Base-by-base conservation (phyloP, 768 basidiomycete genomes). In the Lanmaoa rubissima region DNA sequence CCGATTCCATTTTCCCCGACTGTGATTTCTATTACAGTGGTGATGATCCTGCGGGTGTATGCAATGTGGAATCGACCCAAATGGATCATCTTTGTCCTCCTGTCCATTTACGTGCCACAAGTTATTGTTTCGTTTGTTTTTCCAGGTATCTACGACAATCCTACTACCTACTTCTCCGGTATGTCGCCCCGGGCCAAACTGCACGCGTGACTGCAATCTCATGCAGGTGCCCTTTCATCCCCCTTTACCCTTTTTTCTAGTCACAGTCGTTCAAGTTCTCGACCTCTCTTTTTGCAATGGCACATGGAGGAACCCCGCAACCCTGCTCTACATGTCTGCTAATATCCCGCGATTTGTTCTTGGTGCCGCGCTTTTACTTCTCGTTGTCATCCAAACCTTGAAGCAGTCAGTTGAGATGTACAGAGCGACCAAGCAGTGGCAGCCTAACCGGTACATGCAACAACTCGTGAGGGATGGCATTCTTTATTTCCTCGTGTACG, bases 1-100 rank as follows among this genome's bases (percentile, higher is more conserved):
- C 8, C 24, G 8, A 10, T 36, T n/a, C 4, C 5, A 35, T 4
- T 9, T 36, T 19, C 12, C 7, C 17, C 12, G 28, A 21, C n/a
- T 12, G 2, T 31, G 1, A 3, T n/a, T 38, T 48, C n/a, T n/a
- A 16, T n/a, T 14, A 5, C 17, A 61, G 60, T 61, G 5, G 21
- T 61, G 5, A 61, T 61, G 57, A 36, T 58, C 7, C 16, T 61
- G 9, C 53, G 56, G 16, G 56, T 61, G 1, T 61, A 58, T 32
- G 40, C 60, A 21, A 52, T 58, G 47, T 61, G 51, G 48, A n/a
- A n/a, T 46, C 50, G 38, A 26, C 58, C 57, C 17, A 58, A 28
- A 26, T 17, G 1, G 5, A 13, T 61, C 5, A 41, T 58, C 11
- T 36, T 2, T 21, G 17, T 36, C 13, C 38, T 61, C 3, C 19